Conservation (phyloP, 73 alveolate species). For the Symbiodinium pilosum region DNA sequence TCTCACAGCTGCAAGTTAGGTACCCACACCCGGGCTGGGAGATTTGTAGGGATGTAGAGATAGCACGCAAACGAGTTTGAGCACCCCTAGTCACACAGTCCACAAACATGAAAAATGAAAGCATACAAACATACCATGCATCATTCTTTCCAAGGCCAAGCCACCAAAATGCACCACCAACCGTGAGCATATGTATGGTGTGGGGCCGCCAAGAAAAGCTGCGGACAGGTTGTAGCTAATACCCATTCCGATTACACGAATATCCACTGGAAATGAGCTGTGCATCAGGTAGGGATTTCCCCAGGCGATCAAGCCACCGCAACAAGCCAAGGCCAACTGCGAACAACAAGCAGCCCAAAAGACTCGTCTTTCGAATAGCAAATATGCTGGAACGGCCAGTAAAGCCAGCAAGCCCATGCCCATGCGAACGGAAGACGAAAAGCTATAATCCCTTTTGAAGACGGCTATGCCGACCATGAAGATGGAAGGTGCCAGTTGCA, state of each 20-base stretch:
- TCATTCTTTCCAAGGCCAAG: background rate
- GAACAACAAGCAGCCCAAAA: constrained; percentile 53
- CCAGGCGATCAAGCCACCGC: constrained; percentile 85
- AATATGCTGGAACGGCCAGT: constrained; percentile 44
- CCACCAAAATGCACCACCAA: constrained; percentile 35
- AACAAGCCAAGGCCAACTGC: constrained; percentile 24
- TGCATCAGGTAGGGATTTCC: constrained; percentile 87
- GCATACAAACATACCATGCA: no score
- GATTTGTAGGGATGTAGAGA: no score
- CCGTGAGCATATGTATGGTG: constrained; percentile 79
- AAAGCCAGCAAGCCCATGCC: constrained; percentile 17
- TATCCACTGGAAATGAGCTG: constrained; percentile 56
- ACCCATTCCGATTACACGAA: constrained; percentile 81
- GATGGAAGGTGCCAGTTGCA: constrained; percentile 88
- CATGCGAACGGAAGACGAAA: background rate
- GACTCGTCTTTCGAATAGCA: constrained; percentile 19
- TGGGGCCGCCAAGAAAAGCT: constrained; percentile 67
- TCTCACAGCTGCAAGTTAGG: no score
- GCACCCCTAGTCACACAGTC: no score
- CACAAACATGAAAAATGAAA: no score
- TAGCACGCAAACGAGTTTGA: no score
- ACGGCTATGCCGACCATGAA: constrained; percentile 22
- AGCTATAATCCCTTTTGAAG: constrained; percentile 6
- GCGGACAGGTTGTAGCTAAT: constrained; percentile 80
- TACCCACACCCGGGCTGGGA: no score